These are phyloP conservation scores for Pyrus hybrid DNA, from an alignment of 331 rosid species.

Conservation along the genomic window DNA sequence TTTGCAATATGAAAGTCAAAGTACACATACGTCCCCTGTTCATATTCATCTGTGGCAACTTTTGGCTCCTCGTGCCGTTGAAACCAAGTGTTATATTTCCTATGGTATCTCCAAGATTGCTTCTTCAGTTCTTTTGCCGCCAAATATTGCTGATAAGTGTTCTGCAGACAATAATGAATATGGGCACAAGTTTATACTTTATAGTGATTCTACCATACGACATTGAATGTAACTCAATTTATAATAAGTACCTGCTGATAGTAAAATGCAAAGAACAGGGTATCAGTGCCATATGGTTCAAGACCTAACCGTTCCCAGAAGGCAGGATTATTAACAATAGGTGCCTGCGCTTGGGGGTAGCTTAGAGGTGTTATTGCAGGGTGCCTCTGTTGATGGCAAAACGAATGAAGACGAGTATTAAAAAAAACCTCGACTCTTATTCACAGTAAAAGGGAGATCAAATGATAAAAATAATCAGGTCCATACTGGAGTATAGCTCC, in stretches of 20 bases:
- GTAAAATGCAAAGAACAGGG: slow-evolving; percentile 89
- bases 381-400: slow-evolving; percentile 54
- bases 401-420: background rate
- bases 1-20: slow-evolving; percentile 86
- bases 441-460: background rate
- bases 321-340: slow-evolving; percentile 84
- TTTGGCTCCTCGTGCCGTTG: slow-evolving; percentile 97
- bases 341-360: slow-evolving; percentile 95
- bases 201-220: background rate
- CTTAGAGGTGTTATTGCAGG: slow-evolving; percentile 70
- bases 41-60: slow-evolving; percentile 95
- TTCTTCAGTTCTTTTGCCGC: slow-evolving; percentile 98
- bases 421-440: background rate
- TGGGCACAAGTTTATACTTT: slow-evolving; percentile 12
- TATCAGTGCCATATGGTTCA: slow-evolving; percentile 64
- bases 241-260: slow-evolving; percentile 69
- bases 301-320: slow-evolving; percentile 87
- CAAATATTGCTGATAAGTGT: slow-evolving; percentile 88
- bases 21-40: slow-evolving; percentile 92
- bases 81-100: slow-evolving; percentile 92
- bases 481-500: slow-evolving; percentile 72
- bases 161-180: slow-evolving; percentile 35
- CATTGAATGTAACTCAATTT: background rate
- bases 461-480: slow-evolving; percentile 3
- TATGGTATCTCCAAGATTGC: slow-evolving; percentile 98